Conservation (phyloP, 2,329 filamentous ascomycete genomes). For the Septoria linicola region DNA sequence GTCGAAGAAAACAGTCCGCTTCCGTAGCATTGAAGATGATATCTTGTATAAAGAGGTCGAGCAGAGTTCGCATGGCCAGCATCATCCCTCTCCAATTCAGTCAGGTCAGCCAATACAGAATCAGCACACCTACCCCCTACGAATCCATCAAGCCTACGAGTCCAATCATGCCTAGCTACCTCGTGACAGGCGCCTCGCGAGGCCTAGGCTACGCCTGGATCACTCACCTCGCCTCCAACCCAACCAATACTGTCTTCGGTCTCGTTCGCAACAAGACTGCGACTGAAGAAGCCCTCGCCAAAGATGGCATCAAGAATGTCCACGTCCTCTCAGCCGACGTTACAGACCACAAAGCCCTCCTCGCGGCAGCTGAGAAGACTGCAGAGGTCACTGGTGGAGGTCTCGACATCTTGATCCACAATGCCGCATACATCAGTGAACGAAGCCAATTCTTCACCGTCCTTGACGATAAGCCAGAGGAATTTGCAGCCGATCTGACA, state of each 20-base stretch:
- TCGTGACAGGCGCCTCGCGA: conserved; percentile 38
- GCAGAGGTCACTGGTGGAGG: conserved; percentile 28
- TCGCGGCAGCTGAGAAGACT: conserved; percentile 32
- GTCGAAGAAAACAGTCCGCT: too few species aligned
- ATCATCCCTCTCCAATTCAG: too few species aligned
- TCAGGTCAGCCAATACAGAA: too few species aligned
- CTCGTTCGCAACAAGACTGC: conserved; percentile 37
- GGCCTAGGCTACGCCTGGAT: conserved; percentile 39
- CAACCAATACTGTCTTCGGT: conserved; percentile 38
- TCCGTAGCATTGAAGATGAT: too few species aligned
- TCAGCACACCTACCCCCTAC: not conserved
- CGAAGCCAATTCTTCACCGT: conserved; percentile 23
- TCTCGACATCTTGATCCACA: conserved; percentile 38
- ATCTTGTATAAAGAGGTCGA: too few species aligned
- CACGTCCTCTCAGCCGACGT: conserved; percentile 51
- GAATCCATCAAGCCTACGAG: not conserved
- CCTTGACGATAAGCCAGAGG: conserved; percentile 19
- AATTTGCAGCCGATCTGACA: conserved; percentile 25
- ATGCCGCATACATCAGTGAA: conserved; percentile 31
- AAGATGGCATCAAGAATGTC: conserved; percentile 42
- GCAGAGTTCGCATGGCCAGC: too few species aligned
- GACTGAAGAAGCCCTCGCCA: conserved; percentile 23
- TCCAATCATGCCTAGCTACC: conserved; percentile 35
- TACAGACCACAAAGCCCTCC: conserved; percentile 41
- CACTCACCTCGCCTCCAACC: conserved; percentile 30